Percentiles rank a stretch among this genome's conserved stretches.
Conservation (phyloP, 208 protist genomes). For the Wallacemonas sp. region DNA sequence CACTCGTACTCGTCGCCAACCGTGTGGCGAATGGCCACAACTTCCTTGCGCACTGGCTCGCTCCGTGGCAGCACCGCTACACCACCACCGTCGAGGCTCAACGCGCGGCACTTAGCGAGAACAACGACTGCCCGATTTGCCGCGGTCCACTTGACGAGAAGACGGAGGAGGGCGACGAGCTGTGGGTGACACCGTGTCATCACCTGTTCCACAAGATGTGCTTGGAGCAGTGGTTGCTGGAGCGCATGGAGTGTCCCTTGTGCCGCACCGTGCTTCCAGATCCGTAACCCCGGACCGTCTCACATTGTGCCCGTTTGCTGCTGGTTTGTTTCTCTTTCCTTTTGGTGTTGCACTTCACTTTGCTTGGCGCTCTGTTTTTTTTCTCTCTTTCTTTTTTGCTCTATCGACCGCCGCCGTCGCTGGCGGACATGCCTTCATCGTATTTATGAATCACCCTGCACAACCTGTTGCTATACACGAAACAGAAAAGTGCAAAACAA, state of each 20-base stretch:
- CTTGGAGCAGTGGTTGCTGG: slow-evolving; percentile 29
- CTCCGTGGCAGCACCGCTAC: slow-evolving; percentile 31
- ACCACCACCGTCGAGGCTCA: slow-evolving; percentile 14
- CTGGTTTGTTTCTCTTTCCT: slow-evolving; percentile 21
- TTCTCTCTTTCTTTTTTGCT: slow-evolving; percentile 19
- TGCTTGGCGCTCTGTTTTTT: slow-evolving; percentile 15
- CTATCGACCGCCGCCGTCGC: no score
- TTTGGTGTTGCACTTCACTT: slow-evolving; percentile 3
- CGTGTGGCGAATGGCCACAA: not conserved
- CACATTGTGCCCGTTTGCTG: no score
- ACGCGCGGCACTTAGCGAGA: slow-evolving; percentile 10
- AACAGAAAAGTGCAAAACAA: no score
- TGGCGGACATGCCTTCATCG: no score
- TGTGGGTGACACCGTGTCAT: slow-evolving; percentile 34
- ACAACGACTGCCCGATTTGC: slow-evolving; percentile 29
- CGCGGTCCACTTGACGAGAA: slow-evolving; percentile 13
- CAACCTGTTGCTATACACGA: no score
- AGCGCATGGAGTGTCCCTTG: slow-evolving; percentile 29
- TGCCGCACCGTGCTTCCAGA: slow-evolving; percentile 28
- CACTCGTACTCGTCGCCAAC: slow-evolving; percentile 7
- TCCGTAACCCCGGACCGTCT: no score
- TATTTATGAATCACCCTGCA: no score
- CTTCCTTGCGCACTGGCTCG: slow-evolving; percentile 23
- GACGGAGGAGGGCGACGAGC: slow-evolving; percentile 20
- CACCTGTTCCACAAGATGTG: slow-evolving; percentile 39